Conservation (phyloP, 2,329 filamentous ascomycete species). For the Alternaria arborescens region DNA sequence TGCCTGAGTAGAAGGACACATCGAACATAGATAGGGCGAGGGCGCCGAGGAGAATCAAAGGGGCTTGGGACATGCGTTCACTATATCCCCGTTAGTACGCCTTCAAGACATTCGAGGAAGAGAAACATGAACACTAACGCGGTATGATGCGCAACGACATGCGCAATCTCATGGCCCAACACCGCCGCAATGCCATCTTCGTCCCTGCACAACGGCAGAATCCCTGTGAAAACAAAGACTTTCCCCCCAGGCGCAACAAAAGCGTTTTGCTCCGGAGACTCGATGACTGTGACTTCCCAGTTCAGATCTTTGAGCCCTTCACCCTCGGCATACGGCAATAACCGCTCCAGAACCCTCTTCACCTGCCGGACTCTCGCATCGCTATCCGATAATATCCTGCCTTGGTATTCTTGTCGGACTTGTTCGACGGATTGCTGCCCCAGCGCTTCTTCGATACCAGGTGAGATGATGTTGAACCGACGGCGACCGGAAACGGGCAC, state of each 20-base stretch:
- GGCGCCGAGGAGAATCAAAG: constrained; percentile 51
- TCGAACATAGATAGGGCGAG: constrained; percentile 50
- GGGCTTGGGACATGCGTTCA: constrained; percentile 66
- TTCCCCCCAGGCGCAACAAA: constrained; percentile 82
- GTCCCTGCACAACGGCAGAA: constrained; percentile 71
- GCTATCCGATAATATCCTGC: constrained; percentile 65
- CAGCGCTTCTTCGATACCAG: constrained; percentile 63
- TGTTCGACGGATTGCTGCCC: constrained; percentile 64
- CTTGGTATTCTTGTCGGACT: constrained; percentile 64
- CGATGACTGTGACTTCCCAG: constrained; percentile 80
- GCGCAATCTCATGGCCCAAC: constrained; percentile 81
- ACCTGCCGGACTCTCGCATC: constrained; percentile 68
- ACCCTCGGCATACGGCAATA: constrained; percentile 72
- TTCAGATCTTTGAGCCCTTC: constrained; percentile 50
- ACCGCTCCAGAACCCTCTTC: constrained; percentile 68
- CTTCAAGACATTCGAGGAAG: not conserved
- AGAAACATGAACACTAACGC: constrained; percentile 30
- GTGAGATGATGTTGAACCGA: constrained; percentile 75
- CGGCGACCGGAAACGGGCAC: constrained; percentile 76
- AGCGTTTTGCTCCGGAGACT: constrained; percentile 74
- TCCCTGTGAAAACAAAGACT: constrained; percentile 80
- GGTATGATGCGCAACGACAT: constrained; percentile 62
- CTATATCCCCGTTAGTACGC: constrained; percentile 23
- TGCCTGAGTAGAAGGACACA: constrained; percentile 52
- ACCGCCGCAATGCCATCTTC: constrained; percentile 78